A percentile compares a stretch with the other conserved stretches of the same genome.
Conservation (phyloP, 2,329 filamentous ascomycete species). For the Paecilomyces fulvus region DNA sequence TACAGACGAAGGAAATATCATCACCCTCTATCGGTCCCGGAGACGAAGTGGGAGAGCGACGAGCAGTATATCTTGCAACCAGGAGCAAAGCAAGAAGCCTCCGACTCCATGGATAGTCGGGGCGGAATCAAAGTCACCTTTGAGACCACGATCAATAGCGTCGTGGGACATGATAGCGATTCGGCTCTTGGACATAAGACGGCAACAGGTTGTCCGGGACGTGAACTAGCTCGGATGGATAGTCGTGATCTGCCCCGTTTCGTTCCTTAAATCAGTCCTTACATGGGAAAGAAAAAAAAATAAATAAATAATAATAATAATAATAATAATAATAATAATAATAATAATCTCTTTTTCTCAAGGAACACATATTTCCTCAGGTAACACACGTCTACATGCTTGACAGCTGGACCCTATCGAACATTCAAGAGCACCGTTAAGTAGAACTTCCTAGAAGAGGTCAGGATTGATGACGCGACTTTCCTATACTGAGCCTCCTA, state of each 20-base stretch:
- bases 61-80: conserved; percentile 17
- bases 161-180: conserved; percentile 1
- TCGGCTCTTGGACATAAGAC: background rate
- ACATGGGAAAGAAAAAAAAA: no score
- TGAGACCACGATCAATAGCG: conserved; percentile 22
- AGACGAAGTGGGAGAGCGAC: conserved; percentile 24
- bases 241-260: background rate
- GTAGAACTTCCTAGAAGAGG: no score
- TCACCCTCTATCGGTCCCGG: conserved; percentile 24
- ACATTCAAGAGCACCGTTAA: no score
- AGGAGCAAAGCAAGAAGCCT: background rate
- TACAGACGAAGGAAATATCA: conserved; percentile 18
- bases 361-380: no score
- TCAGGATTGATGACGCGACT: no score
- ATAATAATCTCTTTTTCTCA: no score
- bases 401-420: no score
- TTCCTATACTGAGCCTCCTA: no score
- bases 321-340: no score
- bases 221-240: background rate
- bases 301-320: no score
- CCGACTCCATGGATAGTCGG: background rate
- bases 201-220: background rate
- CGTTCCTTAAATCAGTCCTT: background rate
- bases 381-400: no score
- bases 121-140: conserved; percentile 23